phyloP scores from a whole-genome alignment of 768 basidiomycete species.

The Lactifluus volemus region DNA sequence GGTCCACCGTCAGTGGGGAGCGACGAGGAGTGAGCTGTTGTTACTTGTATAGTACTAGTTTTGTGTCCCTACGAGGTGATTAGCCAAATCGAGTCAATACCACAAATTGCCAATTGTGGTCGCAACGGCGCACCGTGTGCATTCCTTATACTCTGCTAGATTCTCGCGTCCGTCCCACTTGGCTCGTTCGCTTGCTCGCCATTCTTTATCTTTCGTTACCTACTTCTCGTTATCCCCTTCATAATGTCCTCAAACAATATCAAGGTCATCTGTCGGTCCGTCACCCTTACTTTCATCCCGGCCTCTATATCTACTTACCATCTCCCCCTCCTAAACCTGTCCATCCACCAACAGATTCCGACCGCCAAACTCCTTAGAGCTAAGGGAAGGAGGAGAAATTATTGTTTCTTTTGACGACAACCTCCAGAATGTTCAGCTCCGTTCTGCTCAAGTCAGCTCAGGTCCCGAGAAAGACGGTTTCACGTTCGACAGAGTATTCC shows the following conservation, averaged over 20 bases:
- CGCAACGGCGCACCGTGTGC: constrained; percentile 4
- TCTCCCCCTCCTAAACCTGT: background rate
- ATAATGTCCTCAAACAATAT: constrained; percentile 73
- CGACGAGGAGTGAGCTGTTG: constrained; percentile 39
- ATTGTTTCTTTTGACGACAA: constrained; percentile 86
- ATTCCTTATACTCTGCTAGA: background rate
- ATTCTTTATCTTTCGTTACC: background rate
- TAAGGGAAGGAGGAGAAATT: constrained; percentile 79
- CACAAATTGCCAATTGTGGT: constrained; percentile 10
- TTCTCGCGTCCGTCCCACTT: background rate
- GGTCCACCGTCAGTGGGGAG: constrained; percentile 31
- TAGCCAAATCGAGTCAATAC: background rate
- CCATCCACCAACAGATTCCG: constrained; percentile 61
- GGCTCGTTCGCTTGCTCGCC: constrained; percentile 2
- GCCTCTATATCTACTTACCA: constrained; percentile 1
- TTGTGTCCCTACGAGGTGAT: background rate
- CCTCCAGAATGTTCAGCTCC: constrained; percentile 75
- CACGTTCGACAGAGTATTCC: constrained; percentile 95
- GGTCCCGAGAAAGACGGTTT: constrained; percentile 97
- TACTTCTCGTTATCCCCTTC: background rate
- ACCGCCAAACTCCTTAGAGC: constrained; percentile 87
- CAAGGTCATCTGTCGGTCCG: constrained; percentile 98
- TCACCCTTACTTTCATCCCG: constrained; percentile 18
- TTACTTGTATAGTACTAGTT: too few relatives aligned
- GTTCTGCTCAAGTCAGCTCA: constrained; percentile 53